These are phyloP conservation scores for Termitomyces sp. DNA, from an alignment of 768 basidiomycete genomes.

Conservation along the genomic window DNA sequence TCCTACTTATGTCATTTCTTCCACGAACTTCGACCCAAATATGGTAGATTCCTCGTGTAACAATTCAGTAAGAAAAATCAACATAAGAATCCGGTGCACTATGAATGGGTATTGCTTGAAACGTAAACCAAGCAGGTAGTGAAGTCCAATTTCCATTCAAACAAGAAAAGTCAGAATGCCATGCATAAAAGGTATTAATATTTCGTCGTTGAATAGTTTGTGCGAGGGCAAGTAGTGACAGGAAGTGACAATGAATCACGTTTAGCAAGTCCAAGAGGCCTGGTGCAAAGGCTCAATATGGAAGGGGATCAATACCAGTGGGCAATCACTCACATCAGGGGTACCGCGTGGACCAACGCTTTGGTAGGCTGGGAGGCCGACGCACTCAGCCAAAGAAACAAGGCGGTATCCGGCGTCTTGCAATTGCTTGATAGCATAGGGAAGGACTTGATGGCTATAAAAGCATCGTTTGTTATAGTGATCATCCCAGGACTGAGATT, in stretches of 20 bases:
- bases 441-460: conserved; percentile 29
- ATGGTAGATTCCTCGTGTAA: neutral
- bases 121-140: neutral
- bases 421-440: conserved; percentile 29
- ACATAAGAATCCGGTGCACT: neutral
- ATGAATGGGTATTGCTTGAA: neutral
- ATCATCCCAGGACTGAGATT: neutral
- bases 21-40: neutral
- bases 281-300: neutral
- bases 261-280: conserved; percentile 12
- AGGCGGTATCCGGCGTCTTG: conserved; percentile 33
- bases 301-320: neutral
- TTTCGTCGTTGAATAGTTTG: neutral
- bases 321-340: conserved; percentile 24
- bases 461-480: neutral
- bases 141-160: neutral
- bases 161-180: neutral
- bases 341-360: conserved; percentile 19
- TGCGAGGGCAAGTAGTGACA: neutral
- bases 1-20: neutral
- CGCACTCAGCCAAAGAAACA: conserved; percentile 35
- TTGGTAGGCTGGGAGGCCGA: conserved; percentile 31
- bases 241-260: neutral
- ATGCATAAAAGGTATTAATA: neutral
- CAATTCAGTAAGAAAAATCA: neutral